Conservation (phyloP, 176 grass and related monocot genomes). For the Cenchrus fungigraminus region DNA sequence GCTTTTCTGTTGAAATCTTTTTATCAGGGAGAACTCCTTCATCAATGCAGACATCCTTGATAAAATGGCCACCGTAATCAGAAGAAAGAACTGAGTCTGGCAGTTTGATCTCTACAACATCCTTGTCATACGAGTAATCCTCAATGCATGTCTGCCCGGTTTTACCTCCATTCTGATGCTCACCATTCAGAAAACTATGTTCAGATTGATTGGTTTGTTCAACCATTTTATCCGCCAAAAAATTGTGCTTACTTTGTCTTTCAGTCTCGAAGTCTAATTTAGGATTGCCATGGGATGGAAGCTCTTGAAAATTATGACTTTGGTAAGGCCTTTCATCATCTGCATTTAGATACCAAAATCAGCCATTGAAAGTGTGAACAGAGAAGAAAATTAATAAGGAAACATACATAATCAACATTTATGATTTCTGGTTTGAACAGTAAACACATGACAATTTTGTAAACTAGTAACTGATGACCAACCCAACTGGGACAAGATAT, state of each 20-base stretch:
- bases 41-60: conserved; percentile 90
- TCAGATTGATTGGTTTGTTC: conserved; percentile 52
- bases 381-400: background rate
- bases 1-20: conserved; percentile 44
- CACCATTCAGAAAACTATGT: conserved; percentile 43
- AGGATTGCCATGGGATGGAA: conserved; percentile 17
- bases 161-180: conserved; percentile 51
- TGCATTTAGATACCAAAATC: conserved; percentile 22
- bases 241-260: conserved; percentile 31
- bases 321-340: conserved; percentile 45
- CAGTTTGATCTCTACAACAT: conserved; percentile 67
- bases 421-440: conserved; percentile 19
- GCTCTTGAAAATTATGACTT: conserved; percentile 44
- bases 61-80: conserved; percentile 54
- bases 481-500: background rate
- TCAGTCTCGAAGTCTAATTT: conserved; percentile 38
- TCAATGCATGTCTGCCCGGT: conserved; percentile 39
- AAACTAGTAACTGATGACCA: conserved; percentile 19
- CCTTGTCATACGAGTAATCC: conserved; percentile 68
- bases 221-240: conserved; percentile 52
- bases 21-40: conserved; percentile 53
- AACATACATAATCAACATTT: background rate
- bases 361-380: conserved; percentile 16
- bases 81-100: conserved; percentile 49
- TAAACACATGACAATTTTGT: conserved; percentile 12